phyloP scores from a whole-genome alignment of 805 yeast species.

The Hanseniaspora opuntiae region DNA sequence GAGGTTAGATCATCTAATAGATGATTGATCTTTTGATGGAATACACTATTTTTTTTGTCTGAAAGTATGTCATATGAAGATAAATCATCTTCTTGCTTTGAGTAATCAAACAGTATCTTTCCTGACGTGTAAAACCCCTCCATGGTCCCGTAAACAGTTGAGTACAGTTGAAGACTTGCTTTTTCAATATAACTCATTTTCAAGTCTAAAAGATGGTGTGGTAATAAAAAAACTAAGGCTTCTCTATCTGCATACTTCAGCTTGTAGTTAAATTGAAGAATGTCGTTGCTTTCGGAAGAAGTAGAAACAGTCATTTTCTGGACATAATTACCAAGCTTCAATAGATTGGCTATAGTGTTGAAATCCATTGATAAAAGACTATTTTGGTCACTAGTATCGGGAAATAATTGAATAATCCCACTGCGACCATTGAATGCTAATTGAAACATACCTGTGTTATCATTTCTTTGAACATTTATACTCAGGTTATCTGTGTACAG shows the following conservation, averaged over 20 bases:
- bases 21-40: constrained; percentile 16
- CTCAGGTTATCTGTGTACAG: not conserved
- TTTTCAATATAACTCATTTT: constrained; percentile 16
- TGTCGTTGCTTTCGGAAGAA: constrained; percentile 27
- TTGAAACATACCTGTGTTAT: not conserved
- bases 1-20: constrained; percentile 21
- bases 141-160: constrained; percentile 40
- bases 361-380: not conserved
- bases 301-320: not conserved
- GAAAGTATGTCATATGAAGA: constrained; percentile 19
- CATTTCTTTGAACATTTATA: not conserved
- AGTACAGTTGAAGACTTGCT: constrained; percentile 26
- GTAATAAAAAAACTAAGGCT: constrained; percentile 46
- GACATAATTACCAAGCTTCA: not conserved
- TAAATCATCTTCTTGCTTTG: constrained; percentile 33
- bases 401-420: not conserved
- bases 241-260: constrained; percentile 22
- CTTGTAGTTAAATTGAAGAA: constrained; percentile 27
- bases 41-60: not conserved
- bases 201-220: constrained; percentile 47
- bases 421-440: not conserved
- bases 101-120: constrained; percentile 32
- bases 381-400: not conserved
- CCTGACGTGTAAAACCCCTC: constrained; percentile 33
- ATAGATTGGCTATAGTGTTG: not conserved